Conservation (phyloP, 768 basidiomycete genomes). For the Hirschioporus abietinus region DNA sequence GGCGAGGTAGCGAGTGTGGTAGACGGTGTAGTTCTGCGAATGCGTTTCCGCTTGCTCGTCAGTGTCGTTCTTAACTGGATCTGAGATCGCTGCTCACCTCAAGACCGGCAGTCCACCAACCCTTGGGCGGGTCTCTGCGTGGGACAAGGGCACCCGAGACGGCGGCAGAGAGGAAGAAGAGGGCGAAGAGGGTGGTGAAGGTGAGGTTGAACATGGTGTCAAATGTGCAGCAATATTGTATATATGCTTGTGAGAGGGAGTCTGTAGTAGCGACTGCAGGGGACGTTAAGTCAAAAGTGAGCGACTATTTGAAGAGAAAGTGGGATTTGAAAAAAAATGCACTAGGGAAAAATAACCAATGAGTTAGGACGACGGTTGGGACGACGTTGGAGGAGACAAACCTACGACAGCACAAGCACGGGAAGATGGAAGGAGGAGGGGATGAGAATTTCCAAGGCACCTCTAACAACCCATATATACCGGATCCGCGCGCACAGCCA, state of each 20-base stretch:
- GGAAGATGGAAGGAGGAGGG: slow-evolving; percentile 7
- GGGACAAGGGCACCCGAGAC: slow-evolving; percentile 34
- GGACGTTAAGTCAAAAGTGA: not conserved
- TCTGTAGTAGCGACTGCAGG: not conserved
- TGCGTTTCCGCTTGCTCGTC: slow-evolving; percentile 6
- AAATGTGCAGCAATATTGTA: not conserved
- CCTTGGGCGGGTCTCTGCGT: slow-evolving; percentile 31
- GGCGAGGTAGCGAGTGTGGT: slow-evolving; percentile 60
- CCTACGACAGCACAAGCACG: not conserved
- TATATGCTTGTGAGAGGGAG: not conserved
- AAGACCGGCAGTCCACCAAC: slow-evolving; percentile 41
- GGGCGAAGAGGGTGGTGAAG: not conserved
- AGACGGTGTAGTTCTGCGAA: slow-evolving; percentile 42
- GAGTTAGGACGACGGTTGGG: not conserved
- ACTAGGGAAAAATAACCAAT: slow-evolving; percentile 2
- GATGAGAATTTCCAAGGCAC: not conserved
- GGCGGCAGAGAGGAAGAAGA: slow-evolving; percentile 7
- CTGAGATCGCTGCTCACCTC: slow-evolving; percentile 28
- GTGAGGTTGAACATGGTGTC: slow-evolving; percentile 24
- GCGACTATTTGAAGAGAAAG: slow-evolving; percentile 6
- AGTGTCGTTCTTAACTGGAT: not conserved
- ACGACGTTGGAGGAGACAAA: not conserved
- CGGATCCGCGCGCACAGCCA: not conserved
- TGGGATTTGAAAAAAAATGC: slow-evolving; percentile 2
- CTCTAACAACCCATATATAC: not conserved